Evolutionary conservation across 106 monocot species (phyloP).

Genomic region (Xerophyta viscosa): DNA sequence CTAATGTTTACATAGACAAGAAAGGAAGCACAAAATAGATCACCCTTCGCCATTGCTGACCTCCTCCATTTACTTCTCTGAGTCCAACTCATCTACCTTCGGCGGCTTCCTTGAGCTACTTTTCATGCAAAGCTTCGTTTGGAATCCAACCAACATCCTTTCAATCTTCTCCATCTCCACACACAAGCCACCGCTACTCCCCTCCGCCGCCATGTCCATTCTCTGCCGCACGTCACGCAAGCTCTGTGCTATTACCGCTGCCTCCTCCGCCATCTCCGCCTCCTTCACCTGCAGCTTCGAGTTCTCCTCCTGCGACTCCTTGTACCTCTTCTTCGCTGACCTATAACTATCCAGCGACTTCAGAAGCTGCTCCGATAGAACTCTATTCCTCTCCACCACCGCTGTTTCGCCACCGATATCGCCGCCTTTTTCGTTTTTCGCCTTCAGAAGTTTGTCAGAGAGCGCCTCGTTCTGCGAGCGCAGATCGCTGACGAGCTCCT

Average conservation of each 20-base stretch:
- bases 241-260: slow-evolving; percentile 7
- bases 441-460: slow-evolving; percentile 25
- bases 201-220: not conserved
- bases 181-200: not conserved
- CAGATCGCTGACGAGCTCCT: slow-evolving; percentile 39
- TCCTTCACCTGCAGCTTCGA: slow-evolving; percentile 5
- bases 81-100: no score
- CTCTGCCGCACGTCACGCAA: slow-evolving; percentile 3
- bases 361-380: slow-evolving; percentile 43
- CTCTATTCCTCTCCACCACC: slow-evolving; percentile 31
- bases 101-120: slow-evolving; percentile 2
- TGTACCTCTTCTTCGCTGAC: slow-evolving; percentile 28
- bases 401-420: not conserved
- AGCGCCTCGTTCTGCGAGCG: slow-evolving; percentile 41
- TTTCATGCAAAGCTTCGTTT: not conserved
- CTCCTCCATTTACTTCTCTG: no score
- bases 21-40: no score
- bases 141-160: slow-evolving; percentile 7
- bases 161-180: slow-evolving; percentile 3
- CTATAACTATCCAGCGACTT: slow-evolving; percentile 40
- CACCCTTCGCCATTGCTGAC: no score
- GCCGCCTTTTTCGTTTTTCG: not conserved
- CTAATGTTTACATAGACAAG: no score
- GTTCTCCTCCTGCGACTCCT: slow-evolving; percentile 38
- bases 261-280: slow-evolving; percentile 13